Evolutionary conservation across 2,329 filamentous ascomycete species (phyloP), one percentile per base, ranked within the genome.

Genomic region (Claviceps sp.): DNA sequence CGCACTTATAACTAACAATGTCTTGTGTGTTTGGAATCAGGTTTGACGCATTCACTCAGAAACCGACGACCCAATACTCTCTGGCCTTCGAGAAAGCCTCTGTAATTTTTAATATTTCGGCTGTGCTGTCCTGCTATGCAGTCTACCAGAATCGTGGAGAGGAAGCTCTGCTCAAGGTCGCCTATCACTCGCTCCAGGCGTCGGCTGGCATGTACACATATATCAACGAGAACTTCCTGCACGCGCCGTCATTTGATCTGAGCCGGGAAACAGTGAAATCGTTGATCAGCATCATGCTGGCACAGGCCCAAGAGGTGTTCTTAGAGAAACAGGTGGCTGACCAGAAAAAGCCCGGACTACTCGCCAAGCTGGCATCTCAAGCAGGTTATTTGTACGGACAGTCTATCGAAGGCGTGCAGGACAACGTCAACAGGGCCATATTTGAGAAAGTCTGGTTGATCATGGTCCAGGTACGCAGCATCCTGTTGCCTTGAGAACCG

Each of bases 191-290:
- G 20, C 97, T 97, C 71, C 93, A 98, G 68, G 93, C 93, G 42
- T 90, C 91, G 7, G 93, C 93, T 9, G 93, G 93, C 71, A 98
- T 98, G 93, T 98, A 97, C 68, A 97, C 91, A 50, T 98, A 98
- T 63, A 98, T 98, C 72, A 98, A 98, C 69, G 93, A 98, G 71
- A 98, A 98, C 71, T 98, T 98, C 66, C 74, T 98, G 38, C 93
- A 98, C 62, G 93, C 93, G 1, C 93, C 94, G 0, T 96, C 90
- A 8, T 90, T 88, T n/a, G 93, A 98, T 63, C 71, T 98, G 47
- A 97, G 90, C 66, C 76, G 93, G 54, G 91, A 98, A 49, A 98
- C 93, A 0, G 88, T 98, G 62, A 96, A 96, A 71, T 89, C 88
- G 0, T 70, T 98, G 57, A 97, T 98, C 64, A 80, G 84, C 49